Evolutionary conservation across 192 early-diverging fungal genomes (phyloP).

Genomic region (Dissophora globulifera): DNA sequence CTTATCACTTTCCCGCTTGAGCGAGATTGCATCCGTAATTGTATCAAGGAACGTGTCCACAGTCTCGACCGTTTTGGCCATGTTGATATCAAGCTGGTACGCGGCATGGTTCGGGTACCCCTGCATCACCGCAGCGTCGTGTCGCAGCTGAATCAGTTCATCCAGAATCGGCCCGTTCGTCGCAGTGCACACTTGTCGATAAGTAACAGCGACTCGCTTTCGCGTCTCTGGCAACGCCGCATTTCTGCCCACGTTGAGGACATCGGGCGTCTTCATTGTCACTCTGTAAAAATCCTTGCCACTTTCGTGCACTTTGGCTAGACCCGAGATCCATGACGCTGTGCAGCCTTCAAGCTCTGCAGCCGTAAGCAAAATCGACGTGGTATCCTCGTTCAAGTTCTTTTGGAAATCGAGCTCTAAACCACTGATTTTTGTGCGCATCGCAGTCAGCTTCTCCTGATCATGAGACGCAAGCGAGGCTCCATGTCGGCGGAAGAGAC

Average conservation of each 20-base stretch:
- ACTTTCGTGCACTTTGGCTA: slow-evolving; percentile 4
- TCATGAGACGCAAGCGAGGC: slow-evolving; percentile 70
- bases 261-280: slow-evolving; percentile 47
- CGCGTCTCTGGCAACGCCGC: slow-evolving; percentile 17
- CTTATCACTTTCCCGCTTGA: slow-evolving; percentile 70
- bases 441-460: slow-evolving; percentile 67
- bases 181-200: slow-evolving; percentile 52
- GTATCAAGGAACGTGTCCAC: slow-evolving; percentile 76
- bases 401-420: slow-evolving; percentile 77
- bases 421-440: slow-evolving; percentile 76
- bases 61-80: slow-evolving; percentile 78
- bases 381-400: slow-evolving; percentile 76
- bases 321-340: slow-evolving; percentile 59
- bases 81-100: slow-evolving; percentile 80
- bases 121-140: slow-evolving; percentile 65
- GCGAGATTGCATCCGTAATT: slow-evolving; percentile 66
- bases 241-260: slow-evolving; percentile 34
- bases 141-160: slow-evolving; percentile 56
- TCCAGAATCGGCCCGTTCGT: slow-evolving; percentile 52
- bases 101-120: slow-evolving; percentile 80
- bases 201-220: slow-evolving; percentile 18
- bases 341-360: slow-evolving; percentile 36
- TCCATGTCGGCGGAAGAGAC: slow-evolving; percentile 76
- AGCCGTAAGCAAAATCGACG: slow-evolving; percentile 56
- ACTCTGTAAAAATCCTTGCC: slow-evolving; percentile 76